Evolutionary conservation across 2,329 filamentous ascomycete genomes (phyloP), one percentile per base, ranked within the genome.

Genomic region (Cordyceps tenuipes): DNA sequence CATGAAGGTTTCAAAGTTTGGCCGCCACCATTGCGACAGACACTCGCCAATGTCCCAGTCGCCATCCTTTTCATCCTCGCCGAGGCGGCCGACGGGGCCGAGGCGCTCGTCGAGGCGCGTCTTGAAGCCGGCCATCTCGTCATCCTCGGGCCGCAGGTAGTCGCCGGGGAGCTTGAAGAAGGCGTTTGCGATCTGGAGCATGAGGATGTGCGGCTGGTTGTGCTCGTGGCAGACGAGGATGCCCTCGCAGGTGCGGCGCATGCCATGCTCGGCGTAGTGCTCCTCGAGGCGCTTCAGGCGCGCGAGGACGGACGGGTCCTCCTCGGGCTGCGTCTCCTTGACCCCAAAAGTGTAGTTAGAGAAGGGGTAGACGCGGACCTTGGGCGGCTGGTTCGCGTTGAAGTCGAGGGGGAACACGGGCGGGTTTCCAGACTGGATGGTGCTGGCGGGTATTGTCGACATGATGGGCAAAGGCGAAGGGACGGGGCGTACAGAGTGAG

Each of bases 1-100:
- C 91, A 99, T 97, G 80, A 97, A 97, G 2, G 94, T 97, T 80
- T 99, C 94, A 72, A 97, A 97, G 79, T 97, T 99, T 58, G 94
- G 94, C 61, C 94, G 83, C 91, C 93, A 99, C 94, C 94, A 99
- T 77, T 97, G 92, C 58, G 94, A 93, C 60, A 99, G 81, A 53
- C 92, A 96, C 72, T 97, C 94, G 67, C 90, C 91, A 66, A 99
- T 86, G 72, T 95, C 83, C 94, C 94, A 99, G 70, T 96, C 91
- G 19, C 71, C 73, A 64, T 90, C 89, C 72, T 93, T 92, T 67
- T 94, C 90, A 54, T 89, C 90, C 73, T 95, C 89, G 63, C 91
- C 89, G 29, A 90, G 85, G 53, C 88, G 87, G 58, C 91, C 91
- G n/a, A 94, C 90, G 1, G 94, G 94, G 1, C 94, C 94, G 57